Percentiles rank a stretch among this genome's conserved stretches.
Evolutionary conservation across 169 alveolate genomes (phyloP).

Genomic region (Plasmodium coatneyi): DNA sequence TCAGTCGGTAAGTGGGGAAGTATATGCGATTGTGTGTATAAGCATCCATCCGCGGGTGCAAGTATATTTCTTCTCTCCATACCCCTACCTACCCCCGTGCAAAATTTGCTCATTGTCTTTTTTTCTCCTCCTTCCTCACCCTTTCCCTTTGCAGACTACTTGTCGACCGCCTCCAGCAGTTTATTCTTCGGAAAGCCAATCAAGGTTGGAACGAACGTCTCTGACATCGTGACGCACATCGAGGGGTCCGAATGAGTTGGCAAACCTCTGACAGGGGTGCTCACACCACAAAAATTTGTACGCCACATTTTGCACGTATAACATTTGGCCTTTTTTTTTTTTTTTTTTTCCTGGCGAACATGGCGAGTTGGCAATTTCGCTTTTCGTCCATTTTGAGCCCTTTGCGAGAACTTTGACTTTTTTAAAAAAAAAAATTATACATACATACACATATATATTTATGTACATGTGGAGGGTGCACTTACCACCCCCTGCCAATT

Average conservation of each 20-base stretch:
- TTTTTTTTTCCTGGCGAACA: neutral
- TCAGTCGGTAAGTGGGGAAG: conserved; percentile 34
- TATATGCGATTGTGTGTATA: neutral
- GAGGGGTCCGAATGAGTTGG: conserved; percentile 3
- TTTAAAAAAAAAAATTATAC: neutral
- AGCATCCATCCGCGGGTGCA: neutral
- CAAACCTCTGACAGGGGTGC: no score
- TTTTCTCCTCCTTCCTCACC: neutral
- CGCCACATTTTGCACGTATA: neutral
- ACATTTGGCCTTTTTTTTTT: neutral
- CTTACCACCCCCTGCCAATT: neutral
- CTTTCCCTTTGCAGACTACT: conserved; percentile 14
- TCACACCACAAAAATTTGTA: neutral
- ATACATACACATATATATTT: neutral
- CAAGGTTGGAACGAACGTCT: conserved; percentile 58
- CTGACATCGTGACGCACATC: conserved; percentile 34
- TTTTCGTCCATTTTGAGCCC: neutral
- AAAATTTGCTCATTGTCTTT: neutral
- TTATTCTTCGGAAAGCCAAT: conserved; percentile 61
- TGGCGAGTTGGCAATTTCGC: neutral
- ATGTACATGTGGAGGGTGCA: neutral
- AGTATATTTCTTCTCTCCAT: neutral
- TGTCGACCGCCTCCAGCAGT: conserved; percentile 66
- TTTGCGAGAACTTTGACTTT: neutral
- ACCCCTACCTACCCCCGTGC: neutral